A percentile compares a stretch with the other conserved stretches of the same genome.
Conservation (phyloP, 2,329 filamentous ascomycete genomes). For the Colletotrichum costaricense region DNA sequence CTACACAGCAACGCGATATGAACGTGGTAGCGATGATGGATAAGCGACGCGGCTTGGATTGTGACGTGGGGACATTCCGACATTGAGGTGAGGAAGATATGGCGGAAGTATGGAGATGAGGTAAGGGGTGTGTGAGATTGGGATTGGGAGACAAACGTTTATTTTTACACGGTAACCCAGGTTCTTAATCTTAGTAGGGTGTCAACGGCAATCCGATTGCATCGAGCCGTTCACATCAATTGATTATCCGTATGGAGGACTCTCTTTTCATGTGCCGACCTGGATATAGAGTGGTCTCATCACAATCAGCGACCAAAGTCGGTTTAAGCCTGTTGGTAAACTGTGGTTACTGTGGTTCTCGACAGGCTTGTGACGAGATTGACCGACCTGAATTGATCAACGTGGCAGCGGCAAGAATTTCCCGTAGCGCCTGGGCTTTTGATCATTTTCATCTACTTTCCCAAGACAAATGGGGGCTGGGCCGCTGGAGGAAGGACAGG, state of each 20-base stretch:
- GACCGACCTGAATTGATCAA: constrained; percentile 11
- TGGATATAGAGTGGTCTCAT: background rate
- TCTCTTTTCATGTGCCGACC: background rate
- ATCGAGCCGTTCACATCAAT: background rate
- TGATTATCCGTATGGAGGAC: background rate
- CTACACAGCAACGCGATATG: background rate
- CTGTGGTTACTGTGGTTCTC: constrained; percentile 5
- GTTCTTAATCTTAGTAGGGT: constrained; percentile 18
- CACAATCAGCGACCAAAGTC: constrained; percentile 1
- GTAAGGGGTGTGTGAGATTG: background rate
- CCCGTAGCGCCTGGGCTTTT: constrained; percentile 2
- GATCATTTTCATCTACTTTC: background rate
- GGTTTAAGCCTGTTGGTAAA: background rate
- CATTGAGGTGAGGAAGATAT: background rate
- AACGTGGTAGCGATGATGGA: constrained; percentile 5
- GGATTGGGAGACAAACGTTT: background rate
- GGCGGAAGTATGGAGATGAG: background rate
- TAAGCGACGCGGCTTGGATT: constrained; percentile 1
- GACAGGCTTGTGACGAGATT: background rate
- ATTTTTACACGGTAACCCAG: constrained; percentile 15
- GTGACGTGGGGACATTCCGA: constrained; percentile 17
- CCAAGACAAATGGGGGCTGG: background rate
- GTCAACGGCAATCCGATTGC: background rate
- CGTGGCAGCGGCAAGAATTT: constrained; percentile 1
- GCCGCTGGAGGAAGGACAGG: background rate